phyloP scores from a whole-genome alignment of 768 basidiomycete species.

The Hygrocybe punicea region DNA sequence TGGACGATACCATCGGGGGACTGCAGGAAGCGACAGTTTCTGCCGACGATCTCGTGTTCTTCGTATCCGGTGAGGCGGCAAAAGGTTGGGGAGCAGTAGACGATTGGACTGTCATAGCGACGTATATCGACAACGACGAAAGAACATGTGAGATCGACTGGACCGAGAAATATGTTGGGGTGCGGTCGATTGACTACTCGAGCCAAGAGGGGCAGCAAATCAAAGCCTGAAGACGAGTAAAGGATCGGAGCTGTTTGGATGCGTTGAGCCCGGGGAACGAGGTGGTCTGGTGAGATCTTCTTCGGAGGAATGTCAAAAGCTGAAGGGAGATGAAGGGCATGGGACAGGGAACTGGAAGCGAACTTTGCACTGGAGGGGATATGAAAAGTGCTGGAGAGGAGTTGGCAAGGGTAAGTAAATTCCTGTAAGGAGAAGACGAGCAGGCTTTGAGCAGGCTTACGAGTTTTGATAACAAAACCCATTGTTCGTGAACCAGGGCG shows the following conservation, averaged over 20 bases:
- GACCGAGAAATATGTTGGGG: slow-evolving; percentile 76
- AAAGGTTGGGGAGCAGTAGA: slow-evolving; percentile 88
- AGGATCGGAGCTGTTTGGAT: slow-evolving; percentile 25
- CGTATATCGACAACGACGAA: slow-evolving; percentile 88
- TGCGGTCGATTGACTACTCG: slow-evolving; percentile 71
- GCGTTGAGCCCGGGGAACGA: background rate
- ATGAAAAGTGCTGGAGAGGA: background rate
- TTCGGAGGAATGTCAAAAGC: background rate
- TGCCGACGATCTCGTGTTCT: slow-evolving; percentile 74
- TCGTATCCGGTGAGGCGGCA: slow-evolving; percentile 70
- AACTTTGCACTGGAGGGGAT: background rate
- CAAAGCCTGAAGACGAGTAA: slow-evolving; percentile 90
- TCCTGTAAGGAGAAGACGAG: background rate
- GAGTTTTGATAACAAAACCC: slow-evolving; percentile 32
- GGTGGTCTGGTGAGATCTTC: background rate
- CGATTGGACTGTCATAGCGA: slow-evolving; percentile 78
- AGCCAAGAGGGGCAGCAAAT: slow-evolving; percentile 77
- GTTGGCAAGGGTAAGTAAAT: background rate
- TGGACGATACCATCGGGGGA: slow-evolving; percentile 54
- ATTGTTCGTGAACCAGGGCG: slow-evolving; percentile 51
- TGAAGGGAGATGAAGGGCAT: background rate
- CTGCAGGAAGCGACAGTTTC: slow-evolving; percentile 91
- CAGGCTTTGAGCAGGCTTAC: slow-evolving; percentile 12
- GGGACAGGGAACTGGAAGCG: background rate
- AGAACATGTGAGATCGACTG: slow-evolving; percentile 88